A percentile compares a stretch with the other conserved stretches of the same genome.
Conservation (phyloP, 2,329 filamentous ascomycete genomes). For the Microdochium trichocladiopsis region DNA sequence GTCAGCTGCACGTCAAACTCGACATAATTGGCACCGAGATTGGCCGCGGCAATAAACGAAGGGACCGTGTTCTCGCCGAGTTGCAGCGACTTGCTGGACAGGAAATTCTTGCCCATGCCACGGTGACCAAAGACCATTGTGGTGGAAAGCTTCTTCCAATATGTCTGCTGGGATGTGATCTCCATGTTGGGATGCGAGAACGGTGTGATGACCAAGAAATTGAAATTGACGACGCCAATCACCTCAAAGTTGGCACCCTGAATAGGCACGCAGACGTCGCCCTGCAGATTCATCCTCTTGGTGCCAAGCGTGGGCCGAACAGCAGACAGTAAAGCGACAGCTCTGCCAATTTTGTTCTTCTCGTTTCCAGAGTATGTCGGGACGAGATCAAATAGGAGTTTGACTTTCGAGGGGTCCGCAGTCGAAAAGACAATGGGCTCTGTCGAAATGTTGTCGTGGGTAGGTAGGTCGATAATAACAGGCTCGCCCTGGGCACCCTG, state of each 20-base stretch:
- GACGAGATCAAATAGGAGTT: slow-evolving; percentile 88
- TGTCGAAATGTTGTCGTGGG: slow-evolving; percentile 88
- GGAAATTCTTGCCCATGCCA: slow-evolving; percentile 84
- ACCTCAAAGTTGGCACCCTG: slow-evolving; percentile 79
- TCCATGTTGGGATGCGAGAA: slow-evolving; percentile 93
- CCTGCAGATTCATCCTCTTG: slow-evolving; percentile 85
- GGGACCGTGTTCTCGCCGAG: slow-evolving; percentile 93
- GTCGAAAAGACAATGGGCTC: slow-evolving; percentile 90
- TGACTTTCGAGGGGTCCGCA: slow-evolving; percentile 70
- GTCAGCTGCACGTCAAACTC: slow-evolving; percentile 90
- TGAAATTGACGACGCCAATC: slow-evolving; percentile 93
- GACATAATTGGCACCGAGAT: slow-evolving; percentile 73
- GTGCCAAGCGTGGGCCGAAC: slow-evolving; percentile 77
- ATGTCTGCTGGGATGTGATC: slow-evolving; percentile 83
- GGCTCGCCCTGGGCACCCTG: slow-evolving; percentile 79
- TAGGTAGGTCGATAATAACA: slow-evolving; percentile 83
- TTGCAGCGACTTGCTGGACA: slow-evolving; percentile 78
- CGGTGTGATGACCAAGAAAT: slow-evolving; percentile 89
- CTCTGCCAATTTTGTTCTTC: slow-evolving; percentile 83
- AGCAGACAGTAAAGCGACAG: slow-evolving; percentile 78
- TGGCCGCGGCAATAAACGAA: slow-evolving; percentile 94
- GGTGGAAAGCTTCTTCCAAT: slow-evolving; percentile 88
- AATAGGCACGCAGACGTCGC: slow-evolving; percentile 87
- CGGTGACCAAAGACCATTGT: slow-evolving; percentile 74
- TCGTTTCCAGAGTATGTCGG: slow-evolving; percentile 90